Base-by-base conservation (phyloP, 1,284 basidiomycete species). In the Marasmius sp. region DNA sequence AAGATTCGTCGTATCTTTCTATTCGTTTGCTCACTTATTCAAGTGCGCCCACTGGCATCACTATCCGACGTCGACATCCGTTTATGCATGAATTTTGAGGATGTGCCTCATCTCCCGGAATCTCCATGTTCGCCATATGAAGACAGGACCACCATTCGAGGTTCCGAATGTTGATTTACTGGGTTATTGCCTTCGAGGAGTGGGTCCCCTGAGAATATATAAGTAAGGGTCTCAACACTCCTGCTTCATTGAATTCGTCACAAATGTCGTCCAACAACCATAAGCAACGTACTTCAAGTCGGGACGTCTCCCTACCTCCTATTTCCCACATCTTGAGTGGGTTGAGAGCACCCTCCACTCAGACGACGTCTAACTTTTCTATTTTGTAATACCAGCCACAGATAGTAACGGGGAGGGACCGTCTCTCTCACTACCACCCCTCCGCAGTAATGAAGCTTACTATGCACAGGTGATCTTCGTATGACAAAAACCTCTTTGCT, bases 281-380 rank as follows among this genome's bases (percentile, higher is more conserved):
- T 52, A 56, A 57, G 38, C 45, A 55, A 45, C 59, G 61, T 50
- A 57, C 54, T 16, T 48, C 52, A 45, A 41, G 57, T 27, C 27
- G 51, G 39, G 56, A 65, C 38, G 61, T 63, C 14, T 60, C 61
- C 45, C 62, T 67, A 37, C 66, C 66, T 45, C 66, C 66, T 22
- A 67, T 67, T 45, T 67, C 66, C 22, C 64, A 67, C 20, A 65
- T 67, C 18, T 64, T 67, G 33, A 59, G 66, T 67, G 58, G 18
- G 64, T 57, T 33, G 3, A 16, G n/a, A 49, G 11, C 38, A 41
- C 43, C 36, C 56, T 36, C 37, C 36, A 37, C 47, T 12, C 34
- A 10, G 2, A 47, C 16, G 11, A n/a, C 45, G 6, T n/a, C 49
- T 10, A 37, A 18, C 33, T 14, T 14, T 58, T 12, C 11, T 50